phyloP scores from a whole-genome alignment of 139 green algal genomes.

The Limnomonas spitsbergensis region DNA sequence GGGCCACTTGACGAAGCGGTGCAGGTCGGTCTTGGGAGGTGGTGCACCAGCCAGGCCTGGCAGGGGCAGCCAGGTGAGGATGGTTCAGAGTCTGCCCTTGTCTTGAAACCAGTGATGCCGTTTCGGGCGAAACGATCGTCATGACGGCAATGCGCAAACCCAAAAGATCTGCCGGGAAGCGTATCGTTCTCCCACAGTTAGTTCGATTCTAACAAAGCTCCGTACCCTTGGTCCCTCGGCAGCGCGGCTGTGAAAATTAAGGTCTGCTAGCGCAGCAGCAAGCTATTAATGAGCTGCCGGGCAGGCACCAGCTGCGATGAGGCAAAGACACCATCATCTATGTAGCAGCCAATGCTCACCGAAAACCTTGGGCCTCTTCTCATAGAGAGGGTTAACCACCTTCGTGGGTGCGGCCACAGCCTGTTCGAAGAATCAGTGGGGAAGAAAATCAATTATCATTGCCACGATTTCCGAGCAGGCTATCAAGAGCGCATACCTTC shows the following conservation, averaged over 20 bases:
- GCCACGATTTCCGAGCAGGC: background rate
- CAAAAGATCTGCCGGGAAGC: no score
- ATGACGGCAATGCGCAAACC: no score
- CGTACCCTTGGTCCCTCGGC: no score
- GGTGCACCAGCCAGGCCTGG: slow-evolving; percentile 82
- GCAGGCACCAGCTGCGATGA: no score
- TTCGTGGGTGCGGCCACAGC: slow-evolving; percentile 64
- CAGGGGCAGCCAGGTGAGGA: background rate
- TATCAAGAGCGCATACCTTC: slow-evolving; percentile 48
- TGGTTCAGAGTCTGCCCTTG: background rate
- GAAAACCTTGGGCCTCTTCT: slow-evolving; percentile 91
- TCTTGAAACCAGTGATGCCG: background rate
- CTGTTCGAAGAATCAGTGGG: slow-evolving; percentile 35
- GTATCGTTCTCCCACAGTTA: no score
- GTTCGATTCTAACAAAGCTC: no score
- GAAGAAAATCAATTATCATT: background rate
- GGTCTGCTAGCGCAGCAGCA: no score
- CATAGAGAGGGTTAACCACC: slow-evolving; percentile 89
- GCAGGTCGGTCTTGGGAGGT: slow-evolving; percentile 87
- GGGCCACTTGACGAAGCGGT: slow-evolving; percentile 98
- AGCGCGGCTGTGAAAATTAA: no score
- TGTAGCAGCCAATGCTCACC: slow-evolving; percentile 47
- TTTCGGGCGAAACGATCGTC: background rate
- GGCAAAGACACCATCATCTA: no score
- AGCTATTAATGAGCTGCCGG: no score